A percentile compares a stretch with the other conserved stretches of the same genome.
These are phyloP conservation scores for Erythrobasidium hasegawianum DNA, from an alignment of 1,284 basidiomycete genomes.

Conservation along the genomic window DNA sequence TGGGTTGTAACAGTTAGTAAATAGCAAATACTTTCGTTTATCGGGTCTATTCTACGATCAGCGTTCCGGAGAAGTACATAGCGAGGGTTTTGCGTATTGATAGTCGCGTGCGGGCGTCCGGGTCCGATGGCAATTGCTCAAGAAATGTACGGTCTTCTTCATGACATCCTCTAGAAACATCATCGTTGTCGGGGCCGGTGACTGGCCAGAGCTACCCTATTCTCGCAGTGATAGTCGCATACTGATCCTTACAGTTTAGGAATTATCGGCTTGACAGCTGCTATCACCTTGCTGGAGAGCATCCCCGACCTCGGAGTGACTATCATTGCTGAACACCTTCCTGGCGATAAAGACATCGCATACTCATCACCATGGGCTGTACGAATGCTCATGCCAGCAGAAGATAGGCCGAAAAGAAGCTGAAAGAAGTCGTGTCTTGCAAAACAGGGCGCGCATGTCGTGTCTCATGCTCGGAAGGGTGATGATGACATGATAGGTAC, in stretches of 20 bases:
- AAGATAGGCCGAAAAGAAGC: not conserved
- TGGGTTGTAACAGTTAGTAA: too few relatives aligned
- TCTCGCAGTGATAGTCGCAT: too few relatives aligned
- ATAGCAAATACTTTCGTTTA: too few relatives aligned
- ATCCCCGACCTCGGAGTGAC: conserved; percentile 57
- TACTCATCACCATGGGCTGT: conserved; percentile 77
- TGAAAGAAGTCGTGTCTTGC: conserved; percentile 9
- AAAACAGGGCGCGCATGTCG: conserved; percentile 40
- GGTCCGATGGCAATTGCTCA: too few relatives aligned
- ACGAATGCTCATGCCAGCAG: too few relatives aligned
- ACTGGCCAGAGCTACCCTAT: not conserved
- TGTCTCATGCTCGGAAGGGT: conserved; percentile 32
- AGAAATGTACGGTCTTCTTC: too few relatives aligned
- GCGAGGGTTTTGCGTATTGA: too few relatives aligned
- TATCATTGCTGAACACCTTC: conserved; percentile 63
- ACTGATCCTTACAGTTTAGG: conserved; percentile 52
- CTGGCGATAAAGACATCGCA: conserved; percentile 63
- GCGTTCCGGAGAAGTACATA: too few relatives aligned
- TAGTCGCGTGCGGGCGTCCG: too few relatives aligned
- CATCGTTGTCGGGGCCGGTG: conserved; percentile 37
- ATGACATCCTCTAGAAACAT: too few relatives aligned
- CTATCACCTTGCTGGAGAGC: conserved; percentile 61
- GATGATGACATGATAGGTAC: conserved; percentile 37
- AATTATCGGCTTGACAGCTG: conserved; percentile 68
- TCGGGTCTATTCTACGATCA: too few relatives aligned